A percentile compares a stretch with the other conserved stretches of the same genome.
Conservation (phyloP, 2,329 filamentous ascomycete species). For the Lasiodiplodia hormozganensis region DNA sequence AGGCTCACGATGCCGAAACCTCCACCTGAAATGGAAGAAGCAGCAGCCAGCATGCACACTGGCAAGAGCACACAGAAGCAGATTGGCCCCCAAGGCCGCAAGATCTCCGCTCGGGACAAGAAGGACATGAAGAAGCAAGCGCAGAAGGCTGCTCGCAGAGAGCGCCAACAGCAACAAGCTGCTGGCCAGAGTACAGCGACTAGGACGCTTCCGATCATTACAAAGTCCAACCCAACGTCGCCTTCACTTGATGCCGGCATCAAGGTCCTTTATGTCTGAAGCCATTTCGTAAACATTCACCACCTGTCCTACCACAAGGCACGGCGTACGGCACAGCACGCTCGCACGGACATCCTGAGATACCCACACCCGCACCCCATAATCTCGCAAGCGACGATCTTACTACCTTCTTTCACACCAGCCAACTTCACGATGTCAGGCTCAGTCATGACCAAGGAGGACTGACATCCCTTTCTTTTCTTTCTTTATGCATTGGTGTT, state of each 20-base stretch:
- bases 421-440: background rate
- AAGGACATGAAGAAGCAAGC: conserved; percentile 51
- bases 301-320: background rate
- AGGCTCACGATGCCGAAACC: conserved; percentile 37
- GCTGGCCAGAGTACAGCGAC: conserved; percentile 2
- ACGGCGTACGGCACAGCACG: conserved; percentile 5
- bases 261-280: conserved; percentile 26
- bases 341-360: conserved; percentile 23
- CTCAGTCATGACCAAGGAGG: conserved; percentile 12
- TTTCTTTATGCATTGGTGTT: conserved; percentile 26
- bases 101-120: conserved; percentile 43
- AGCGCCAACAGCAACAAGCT: conserved; percentile 36
- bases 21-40: conserved; percentile 44
- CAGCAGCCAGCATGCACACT: conserved; percentile 6
- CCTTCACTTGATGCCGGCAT: conserved; percentile 27
- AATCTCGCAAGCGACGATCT: conserved; percentile 27
- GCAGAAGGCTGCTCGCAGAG: conserved; percentile 50
- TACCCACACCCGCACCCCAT: conserved; percentile 21
- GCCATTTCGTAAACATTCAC: background rate
- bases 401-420: background rate
- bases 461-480: conserved; percentile 14
- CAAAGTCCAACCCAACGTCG: conserved; percentile 22
- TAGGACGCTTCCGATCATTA: conserved; percentile 20
- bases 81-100: conserved; percentile 39
- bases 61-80: conserved; percentile 41